Percentiles rank a stretch among this genome's conserved stretches.
Evolutionary conservation across 345 rosid genomes (phyloP).

Genomic region (Salix koriyanagi): DNA sequence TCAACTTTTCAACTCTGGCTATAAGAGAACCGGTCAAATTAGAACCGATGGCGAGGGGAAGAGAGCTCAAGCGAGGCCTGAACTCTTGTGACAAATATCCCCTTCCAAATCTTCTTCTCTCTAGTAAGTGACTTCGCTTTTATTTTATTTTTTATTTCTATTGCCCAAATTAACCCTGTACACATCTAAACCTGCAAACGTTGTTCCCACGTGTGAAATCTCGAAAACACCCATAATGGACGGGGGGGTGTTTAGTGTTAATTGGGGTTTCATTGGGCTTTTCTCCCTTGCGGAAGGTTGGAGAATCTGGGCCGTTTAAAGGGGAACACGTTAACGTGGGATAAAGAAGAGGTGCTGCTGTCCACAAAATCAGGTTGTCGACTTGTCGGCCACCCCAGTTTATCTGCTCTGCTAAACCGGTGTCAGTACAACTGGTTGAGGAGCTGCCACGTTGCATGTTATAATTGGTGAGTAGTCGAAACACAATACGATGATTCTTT

Average conservation of each 20-base stretch:
- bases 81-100: slow-evolving; percentile 38
- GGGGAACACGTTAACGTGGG: slow-evolving; percentile 44
- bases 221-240: slow-evolving; percentile 1
- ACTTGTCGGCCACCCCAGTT: slow-evolving; percentile 80
- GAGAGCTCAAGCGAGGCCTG: slow-evolving; percentile 4
- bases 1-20: neutral
- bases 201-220: neutral
- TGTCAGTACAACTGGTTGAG: slow-evolving; percentile 34
- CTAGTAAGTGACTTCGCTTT: neutral
- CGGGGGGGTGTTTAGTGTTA: neutral
- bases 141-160: neutral
- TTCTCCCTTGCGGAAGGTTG: slow-evolving; percentile 12
- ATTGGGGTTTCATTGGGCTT: neutral
- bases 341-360: slow-evolving; percentile 23
- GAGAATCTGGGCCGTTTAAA: slow-evolving; percentile 25
- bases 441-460: slow-evolving; percentile 34
- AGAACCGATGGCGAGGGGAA: neutral
- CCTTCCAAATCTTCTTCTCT: slow-evolving; percentile 17
- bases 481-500: neutral
- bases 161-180: slow-evolving; percentile 20
- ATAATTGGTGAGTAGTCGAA: slow-evolving; percentile 27
- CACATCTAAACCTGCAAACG: neutral
- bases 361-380: slow-evolving; percentile 58
- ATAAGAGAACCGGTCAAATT: neutral
- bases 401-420: slow-evolving; percentile 35